Conservation (phyloP, 345 rosid species). For the Ceriops zippeliana region DNA sequence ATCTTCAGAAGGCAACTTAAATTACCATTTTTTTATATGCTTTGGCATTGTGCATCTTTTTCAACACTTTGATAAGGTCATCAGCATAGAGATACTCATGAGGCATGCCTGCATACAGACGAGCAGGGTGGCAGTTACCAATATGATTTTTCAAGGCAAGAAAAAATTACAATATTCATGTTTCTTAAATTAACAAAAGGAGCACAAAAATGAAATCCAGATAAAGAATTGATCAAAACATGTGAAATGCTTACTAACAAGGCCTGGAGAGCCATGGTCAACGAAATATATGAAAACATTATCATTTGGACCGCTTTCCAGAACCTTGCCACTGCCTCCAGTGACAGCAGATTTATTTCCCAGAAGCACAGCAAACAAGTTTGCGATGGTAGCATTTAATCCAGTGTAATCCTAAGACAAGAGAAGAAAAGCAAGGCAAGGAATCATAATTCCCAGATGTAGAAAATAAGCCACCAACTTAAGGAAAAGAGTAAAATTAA, state of each 20-base stretch:
- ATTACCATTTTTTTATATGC: conserved; percentile 47
- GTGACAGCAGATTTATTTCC: conserved; percentile 48
- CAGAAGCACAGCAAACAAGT: conserved; percentile 48
- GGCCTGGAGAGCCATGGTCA: conserved; percentile 59
- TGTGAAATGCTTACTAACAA: conserved; percentile 23
- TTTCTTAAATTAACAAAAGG: not conserved
- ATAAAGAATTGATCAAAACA: not conserved
- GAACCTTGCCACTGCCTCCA: conserved; percentile 68
- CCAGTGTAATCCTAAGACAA: conserved; percentile 51
- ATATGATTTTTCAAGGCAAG: not conserved
- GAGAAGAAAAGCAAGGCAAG: not conserved
- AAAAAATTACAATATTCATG: not conserved
- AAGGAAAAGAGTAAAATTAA: not conserved
- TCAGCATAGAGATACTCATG: conserved; percentile 29
- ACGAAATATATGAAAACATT: conserved; percentile 50
- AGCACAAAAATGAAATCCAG: not conserved
- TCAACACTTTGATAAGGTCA: conserved; percentile 44
- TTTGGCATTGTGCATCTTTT: conserved; percentile 37
- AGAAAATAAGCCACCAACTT: not conserved
- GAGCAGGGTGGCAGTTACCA: not conserved
- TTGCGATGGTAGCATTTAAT: conserved; percentile 28
- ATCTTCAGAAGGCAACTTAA: no score
- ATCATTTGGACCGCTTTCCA: conserved; percentile 55
- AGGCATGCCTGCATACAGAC: conserved; percentile 37
- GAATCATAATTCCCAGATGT: not conserved